Base-by-base conservation (phyloP, 768 basidiomycete genomes). In the Boletus vermiculosoides region DNA sequence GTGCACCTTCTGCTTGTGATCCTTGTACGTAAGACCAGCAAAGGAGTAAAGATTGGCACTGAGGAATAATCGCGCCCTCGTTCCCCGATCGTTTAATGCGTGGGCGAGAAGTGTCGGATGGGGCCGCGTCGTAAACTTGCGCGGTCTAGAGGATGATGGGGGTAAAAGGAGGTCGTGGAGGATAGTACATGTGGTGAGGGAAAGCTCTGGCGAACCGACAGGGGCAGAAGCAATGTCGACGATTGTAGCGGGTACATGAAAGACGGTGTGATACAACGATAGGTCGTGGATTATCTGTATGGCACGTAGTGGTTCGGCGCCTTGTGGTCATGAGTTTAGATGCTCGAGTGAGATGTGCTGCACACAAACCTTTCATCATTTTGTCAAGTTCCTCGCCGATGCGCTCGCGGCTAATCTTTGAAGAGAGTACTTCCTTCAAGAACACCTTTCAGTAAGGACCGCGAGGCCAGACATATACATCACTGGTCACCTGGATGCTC, bases 341-440 rank as follows among this genome's bases (percentile, higher is more conserved):
- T 18, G 36, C 9, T 45, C 56, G 15, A 50, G 28, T 45, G 54
- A 50, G 31, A 58, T 12, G 40, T 37, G 41, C 1, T 30, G 22
- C 23, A 50, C 23, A 52, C 58, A 31, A n/a, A 88, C 96, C 88
- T 77, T 86, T 86, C 69, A 98, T 80, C 91, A 98, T 98, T 71
- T 98, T 99, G 59, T 89, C 83, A 15, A 98, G 66, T 71, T 99
- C 97, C 59, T 90, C 90, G 0, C 95, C 95, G 6, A 94, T 84
- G 18, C 97, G 83, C 74, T 98, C 97, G 50, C 92, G 83, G 34
- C 89, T 88, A 45, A 99, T 90, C 69, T 98, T 97, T 2, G 77
- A 78, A 11, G 83, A 75, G 16, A 97, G 73, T 0, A 86, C 89
- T 47, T 80, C 74, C 93, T 83, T 64, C 18, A 36, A 53, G 37